Conservation (phyloP, 2,329 filamentous ascomycete species). For the Fusarium chuoi region DNA sequence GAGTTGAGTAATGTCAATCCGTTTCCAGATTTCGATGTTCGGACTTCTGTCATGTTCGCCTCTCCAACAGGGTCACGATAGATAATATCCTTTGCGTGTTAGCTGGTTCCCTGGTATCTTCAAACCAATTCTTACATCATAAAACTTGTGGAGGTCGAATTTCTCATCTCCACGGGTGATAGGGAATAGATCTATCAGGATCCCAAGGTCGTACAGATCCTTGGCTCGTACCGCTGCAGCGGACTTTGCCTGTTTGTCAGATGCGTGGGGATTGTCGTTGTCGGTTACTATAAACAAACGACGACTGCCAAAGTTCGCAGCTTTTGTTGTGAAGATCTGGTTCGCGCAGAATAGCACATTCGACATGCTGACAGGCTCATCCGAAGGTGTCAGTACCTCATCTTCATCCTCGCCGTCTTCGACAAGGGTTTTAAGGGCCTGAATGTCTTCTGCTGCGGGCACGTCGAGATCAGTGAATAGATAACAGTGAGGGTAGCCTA, state of each 20-base stretch:
- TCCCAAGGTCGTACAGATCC: constrained; percentile 92
- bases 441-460: constrained; percentile 88
- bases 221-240: constrained; percentile 88
- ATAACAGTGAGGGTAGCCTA: constrained; percentile 91
- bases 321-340: constrained; percentile 94
- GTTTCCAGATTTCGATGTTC: constrained; percentile 74
- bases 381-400: constrained; percentile 75
- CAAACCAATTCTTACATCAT: constrained; percentile 71
- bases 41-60: constrained; percentile 63
- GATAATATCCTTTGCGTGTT: constrained; percentile 77
- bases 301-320: constrained; percentile 91
- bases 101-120: neutral
- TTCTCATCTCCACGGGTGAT: constrained; percentile 76
- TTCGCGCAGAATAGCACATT: constrained; percentile 95
- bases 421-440: constrained; percentile 77
- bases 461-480: constrained; percentile 88
- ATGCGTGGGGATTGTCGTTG: constrained; percentile 84
- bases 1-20: constrained; percentile 83
- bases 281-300: constrained; percentile 97
- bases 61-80: constrained; percentile 82
- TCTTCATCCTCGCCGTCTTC: constrained; percentile 80
- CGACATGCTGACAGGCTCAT: constrained; percentile 80
- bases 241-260: constrained; percentile 77
- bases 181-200: constrained; percentile 92
- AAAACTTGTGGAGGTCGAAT: constrained; percentile 89